Conservation (phyloP, 2,329 filamentous ascomycete species). For the Fusarium acutatum region DNA sequence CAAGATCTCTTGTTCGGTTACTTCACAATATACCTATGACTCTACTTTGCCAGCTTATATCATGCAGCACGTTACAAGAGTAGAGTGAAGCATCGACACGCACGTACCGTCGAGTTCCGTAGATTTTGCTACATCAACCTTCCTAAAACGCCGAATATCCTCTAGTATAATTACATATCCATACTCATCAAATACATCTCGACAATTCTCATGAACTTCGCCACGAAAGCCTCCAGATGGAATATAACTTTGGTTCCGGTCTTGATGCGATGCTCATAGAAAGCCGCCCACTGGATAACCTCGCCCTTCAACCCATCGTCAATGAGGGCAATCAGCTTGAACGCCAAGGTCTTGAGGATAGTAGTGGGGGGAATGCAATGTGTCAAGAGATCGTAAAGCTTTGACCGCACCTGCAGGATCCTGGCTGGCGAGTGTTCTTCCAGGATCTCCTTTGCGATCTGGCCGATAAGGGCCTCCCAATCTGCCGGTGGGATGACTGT, state of each 20-base stretch:
- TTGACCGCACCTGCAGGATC: conserved; percentile 86
- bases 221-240: conserved; percentile 96
- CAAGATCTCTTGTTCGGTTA: not conserved
- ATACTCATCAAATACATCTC: conserved; percentile 93
- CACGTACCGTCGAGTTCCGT: conserved; percentile 13
- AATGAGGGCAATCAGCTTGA: conserved; percentile 86
- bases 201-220: conserved; percentile 96
- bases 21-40: not conserved
- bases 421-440: conserved; percentile 90
- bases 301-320: conserved; percentile 92
- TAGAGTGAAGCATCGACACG: not conserved
- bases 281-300: conserved; percentile 94
- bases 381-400: conserved; percentile 95
- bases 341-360: conserved; percentile 93
- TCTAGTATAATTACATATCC: conserved; percentile 63
- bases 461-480: conserved; percentile 90
- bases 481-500: conserved; percentile 94
- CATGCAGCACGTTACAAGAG: not conserved
- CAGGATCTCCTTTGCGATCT: conserved; percentile 93
- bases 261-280: conserved; percentile 95
- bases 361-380: conserved; percentile 97
- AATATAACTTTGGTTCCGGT: conserved; percentile 96
- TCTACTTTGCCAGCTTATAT: not conserved
- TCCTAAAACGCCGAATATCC: conserved; percentile 39
- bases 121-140: conserved; percentile 22